Evolutionary conservation across 345 rosid genomes (phyloP), one percentile per base, ranked within the genome.

Genomic region (Eucalyptus tenuipes): DNA sequence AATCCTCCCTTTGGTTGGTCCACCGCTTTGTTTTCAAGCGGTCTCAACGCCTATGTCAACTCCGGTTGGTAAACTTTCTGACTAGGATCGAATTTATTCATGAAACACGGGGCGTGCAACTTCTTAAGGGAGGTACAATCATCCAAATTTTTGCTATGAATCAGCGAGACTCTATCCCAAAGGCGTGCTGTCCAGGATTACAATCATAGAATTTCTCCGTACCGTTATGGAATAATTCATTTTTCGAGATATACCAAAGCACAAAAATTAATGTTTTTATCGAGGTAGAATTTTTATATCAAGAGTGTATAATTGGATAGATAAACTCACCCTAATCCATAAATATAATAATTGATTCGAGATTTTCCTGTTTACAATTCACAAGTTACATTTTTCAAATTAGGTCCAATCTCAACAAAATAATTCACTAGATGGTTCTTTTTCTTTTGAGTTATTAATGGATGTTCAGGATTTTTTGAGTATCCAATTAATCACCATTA

Each of bases 271-370:
- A 37, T 37, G 1, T 18, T 37, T 10, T 18, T 68, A 33, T 18
- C 5, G 37, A 17, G 44, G 37, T 17, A 33, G 9, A 16, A 3
- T 17, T 68, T 10, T 71, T 5, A 18, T 18, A 33, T 5, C 25
- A 37, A 17, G 45, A 7, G 25, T 71, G 81, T 13, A 37, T 71
- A 71, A 71, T 71, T 37, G 45, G 45, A 71, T 10, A 18, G 25
- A 71, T 71, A 33, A 68, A 33, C 44, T 68, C 24, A 8, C 7
- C 5, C 14, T 8, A 37, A 18, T 24, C 13, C 25, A 71, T 37
- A 17, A 37, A 71, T 71, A 20, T 37, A 33, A 40, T 71, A 71
- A 9, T 0, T 10, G 7, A 37, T 37, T 3, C 7, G 0, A 37
- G 4, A 33, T 71, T 71, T 71, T 37, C 3, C 0, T 9, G 1